Conservation (phyloP, 805 yeast genomes). For the Huiozyma naganishii region DNA sequence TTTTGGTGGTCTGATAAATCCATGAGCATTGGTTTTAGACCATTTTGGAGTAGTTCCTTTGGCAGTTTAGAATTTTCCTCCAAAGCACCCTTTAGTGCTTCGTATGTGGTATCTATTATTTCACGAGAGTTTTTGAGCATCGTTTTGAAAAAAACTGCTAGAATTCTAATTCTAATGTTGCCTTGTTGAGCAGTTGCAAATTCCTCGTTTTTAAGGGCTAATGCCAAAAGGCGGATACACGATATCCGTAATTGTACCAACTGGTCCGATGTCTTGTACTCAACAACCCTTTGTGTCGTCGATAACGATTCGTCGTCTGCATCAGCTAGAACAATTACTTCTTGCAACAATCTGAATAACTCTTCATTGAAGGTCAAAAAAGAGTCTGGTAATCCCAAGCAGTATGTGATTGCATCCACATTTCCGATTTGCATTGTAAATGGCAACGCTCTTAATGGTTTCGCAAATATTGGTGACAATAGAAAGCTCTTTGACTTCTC, state of each 20-base stretch:
- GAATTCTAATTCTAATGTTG: conserved; percentile 69
- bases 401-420: conserved; percentile 92
- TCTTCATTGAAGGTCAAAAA: conserved; percentile 86
- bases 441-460: conserved; percentile 92
- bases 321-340: conserved; percentile 88
- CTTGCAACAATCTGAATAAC: conserved; percentile 69
- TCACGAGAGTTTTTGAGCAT: conserved; percentile 74
- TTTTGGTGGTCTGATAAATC: conserved; percentile 89
- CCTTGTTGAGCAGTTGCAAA: conserved; percentile 65
- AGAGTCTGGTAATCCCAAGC: conserved; percentile 68
- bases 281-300: conserved; percentile 74
- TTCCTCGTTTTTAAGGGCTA: conserved; percentile 78
- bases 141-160: conserved; percentile 92
- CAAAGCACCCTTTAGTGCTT: conserved; percentile 72
- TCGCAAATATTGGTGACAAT: conserved; percentile 89
- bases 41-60: conserved; percentile 88
- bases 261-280: conserved; percentile 81
- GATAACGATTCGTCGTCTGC: conserved; percentile 96
- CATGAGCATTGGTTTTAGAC: conserved; percentile 90
- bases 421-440: conserved; percentile 98
- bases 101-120: conserved; percentile 88
- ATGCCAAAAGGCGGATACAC: conserved; percentile 71
- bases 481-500: conserved; percentile 74
- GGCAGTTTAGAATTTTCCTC: conserved; percentile 84
- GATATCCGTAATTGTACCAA: conserved; percentile 79